Evolutionary conservation across 495 filamentous ascomycete species (phyloP).

Genomic region (Aspergillus haitiensis): DNA sequence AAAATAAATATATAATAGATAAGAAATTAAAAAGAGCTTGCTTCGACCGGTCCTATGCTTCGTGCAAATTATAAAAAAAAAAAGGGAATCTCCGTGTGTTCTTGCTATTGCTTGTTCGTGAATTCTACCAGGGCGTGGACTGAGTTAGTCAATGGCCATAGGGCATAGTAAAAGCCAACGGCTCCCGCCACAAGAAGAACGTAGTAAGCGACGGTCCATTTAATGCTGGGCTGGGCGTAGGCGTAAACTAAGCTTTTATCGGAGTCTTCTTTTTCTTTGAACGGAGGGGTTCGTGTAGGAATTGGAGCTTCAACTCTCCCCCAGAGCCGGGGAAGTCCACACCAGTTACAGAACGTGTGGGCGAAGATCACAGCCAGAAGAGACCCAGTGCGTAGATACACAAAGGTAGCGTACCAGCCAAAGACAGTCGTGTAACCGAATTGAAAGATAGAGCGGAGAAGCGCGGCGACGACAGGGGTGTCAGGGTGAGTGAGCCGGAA

Average conservation of each 20-base stretch:
- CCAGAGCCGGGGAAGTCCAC: constrained; percentile 86
- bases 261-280: constrained; percentile 45
- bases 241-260: constrained; percentile 23
- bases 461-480: constrained; percentile 55
- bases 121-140: constrained; percentile 41
- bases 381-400: constrained; percentile 86
- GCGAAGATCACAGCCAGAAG: constrained; percentile 68
- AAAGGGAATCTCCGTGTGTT: no score
- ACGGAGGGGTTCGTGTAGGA: constrained; percentile 32
- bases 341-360: constrained; percentile 91
- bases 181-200: constrained; percentile 68
- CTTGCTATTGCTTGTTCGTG: background rate
- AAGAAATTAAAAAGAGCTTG: no score
- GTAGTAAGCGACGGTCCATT: constrained; percentile 81
- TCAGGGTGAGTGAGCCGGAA: constrained; percentile 79
- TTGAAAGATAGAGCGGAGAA: constrained; percentile 76
- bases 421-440: constrained; percentile 93
- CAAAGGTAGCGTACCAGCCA: constrained; percentile 85
- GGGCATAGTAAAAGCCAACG: constrained; percentile 60
- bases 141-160: constrained; percentile 74
- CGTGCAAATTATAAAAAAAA: no score
- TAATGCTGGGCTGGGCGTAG: constrained; percentile 37
- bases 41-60: no score
- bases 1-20: no score
- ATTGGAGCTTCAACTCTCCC: constrained; percentile 61